Conservation (phyloP, 2,329 filamentous ascomycete genomes). For the Stylonectria norvegica region DNA sequence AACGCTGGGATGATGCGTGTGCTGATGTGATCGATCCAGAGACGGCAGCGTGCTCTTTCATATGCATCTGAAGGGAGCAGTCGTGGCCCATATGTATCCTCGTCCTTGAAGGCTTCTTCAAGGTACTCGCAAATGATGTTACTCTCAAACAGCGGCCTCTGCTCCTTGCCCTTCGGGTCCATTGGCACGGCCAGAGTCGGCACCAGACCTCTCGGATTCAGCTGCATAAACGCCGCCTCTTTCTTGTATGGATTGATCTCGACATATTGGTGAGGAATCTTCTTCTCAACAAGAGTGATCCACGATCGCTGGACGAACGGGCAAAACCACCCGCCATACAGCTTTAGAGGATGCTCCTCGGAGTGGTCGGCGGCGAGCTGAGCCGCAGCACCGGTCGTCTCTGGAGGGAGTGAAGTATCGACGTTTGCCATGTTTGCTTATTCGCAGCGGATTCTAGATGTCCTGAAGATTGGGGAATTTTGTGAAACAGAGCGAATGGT, state of each 20-base stretch:
- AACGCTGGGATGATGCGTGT: slow-evolving; percentile 65
- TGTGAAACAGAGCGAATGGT: background rate
- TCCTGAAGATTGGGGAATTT: background rate
- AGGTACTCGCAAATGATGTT: slow-evolving; percentile 72
- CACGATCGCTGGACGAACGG: slow-evolving; percentile 68
- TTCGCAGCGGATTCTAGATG: slow-evolving; percentile 5
- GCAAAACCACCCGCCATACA: slow-evolving; percentile 76
- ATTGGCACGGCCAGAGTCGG: slow-evolving; percentile 60
- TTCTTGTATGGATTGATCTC: slow-evolving; percentile 80
- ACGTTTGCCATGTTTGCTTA: slow-evolving; percentile 38
- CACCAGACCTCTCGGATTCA: slow-evolving; percentile 74
- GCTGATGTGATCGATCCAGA: slow-evolving; percentile 73
- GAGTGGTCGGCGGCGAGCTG: slow-evolving; percentile 44
- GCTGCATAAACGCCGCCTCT: slow-evolving; percentile 59
- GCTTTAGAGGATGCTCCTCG: slow-evolving; percentile 52
- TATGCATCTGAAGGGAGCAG: slow-evolving; percentile 62
- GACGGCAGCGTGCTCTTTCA: slow-evolving; percentile 59
- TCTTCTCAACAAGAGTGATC: slow-evolving; percentile 71
- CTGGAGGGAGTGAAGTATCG: slow-evolving; percentile 46
- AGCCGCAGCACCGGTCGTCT: slow-evolving; percentile 49
- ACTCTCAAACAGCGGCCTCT: slow-evolving; percentile 68
- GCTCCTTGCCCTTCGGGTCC: slow-evolving; percentile 26
- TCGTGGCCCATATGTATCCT: slow-evolving; percentile 37
- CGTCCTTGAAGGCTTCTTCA: slow-evolving; percentile 63
- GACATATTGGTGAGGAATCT: slow-evolving; percentile 69